Conservation (phyloP, 2,329 filamentous ascomycete genomes). For the Phaeosphaeria sp. region DNA sequence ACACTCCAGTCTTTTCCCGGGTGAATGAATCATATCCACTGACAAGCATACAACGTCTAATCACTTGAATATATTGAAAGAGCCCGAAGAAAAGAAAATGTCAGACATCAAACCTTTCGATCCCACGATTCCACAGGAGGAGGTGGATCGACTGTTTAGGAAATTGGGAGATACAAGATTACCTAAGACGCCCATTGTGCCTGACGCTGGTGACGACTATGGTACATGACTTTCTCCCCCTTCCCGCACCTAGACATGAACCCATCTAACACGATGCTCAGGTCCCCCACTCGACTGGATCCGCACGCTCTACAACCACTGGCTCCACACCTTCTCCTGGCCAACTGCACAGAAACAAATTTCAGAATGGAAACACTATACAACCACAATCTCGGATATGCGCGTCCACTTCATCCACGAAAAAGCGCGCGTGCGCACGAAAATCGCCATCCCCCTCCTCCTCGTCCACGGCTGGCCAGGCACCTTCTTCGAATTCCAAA, state of each 20-base stretch:
- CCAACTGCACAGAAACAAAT: constrained; percentile 40
- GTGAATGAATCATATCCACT: no score
- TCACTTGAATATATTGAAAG: no score
- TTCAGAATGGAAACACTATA: constrained; percentile 43
- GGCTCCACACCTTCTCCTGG: constrained; percentile 46
- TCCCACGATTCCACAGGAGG: constrained; percentile 40
- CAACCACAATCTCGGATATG: constrained; percentile 43
- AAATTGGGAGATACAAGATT: constrained; percentile 45
- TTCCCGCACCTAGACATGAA: no score
- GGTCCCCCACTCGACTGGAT: constrained; percentile 42
- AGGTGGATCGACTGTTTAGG: constrained; percentile 49
- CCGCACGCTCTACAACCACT: constrained; percentile 41
- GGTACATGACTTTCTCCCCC: constrained; percentile 14
- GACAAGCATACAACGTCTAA: no score
- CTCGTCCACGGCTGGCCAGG: constrained; percentile 56
- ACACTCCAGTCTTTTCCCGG: no score
- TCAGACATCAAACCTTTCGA: constrained; percentile 41
- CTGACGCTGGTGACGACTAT: constrained; percentile 44
- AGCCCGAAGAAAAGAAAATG: no score
- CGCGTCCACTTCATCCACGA: constrained; percentile 52
- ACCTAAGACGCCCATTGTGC: constrained; percentile 43
- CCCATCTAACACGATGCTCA: constrained; percentile 4
- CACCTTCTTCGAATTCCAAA: constrained; percentile 51
- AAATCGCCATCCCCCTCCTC: constrained; percentile 49
- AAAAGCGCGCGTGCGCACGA: constrained; percentile 33